These are phyloP conservation scores for Wallacemonas rigidus DNA, from an alignment of 208 protist species.

Conservation along the genomic window DNA sequence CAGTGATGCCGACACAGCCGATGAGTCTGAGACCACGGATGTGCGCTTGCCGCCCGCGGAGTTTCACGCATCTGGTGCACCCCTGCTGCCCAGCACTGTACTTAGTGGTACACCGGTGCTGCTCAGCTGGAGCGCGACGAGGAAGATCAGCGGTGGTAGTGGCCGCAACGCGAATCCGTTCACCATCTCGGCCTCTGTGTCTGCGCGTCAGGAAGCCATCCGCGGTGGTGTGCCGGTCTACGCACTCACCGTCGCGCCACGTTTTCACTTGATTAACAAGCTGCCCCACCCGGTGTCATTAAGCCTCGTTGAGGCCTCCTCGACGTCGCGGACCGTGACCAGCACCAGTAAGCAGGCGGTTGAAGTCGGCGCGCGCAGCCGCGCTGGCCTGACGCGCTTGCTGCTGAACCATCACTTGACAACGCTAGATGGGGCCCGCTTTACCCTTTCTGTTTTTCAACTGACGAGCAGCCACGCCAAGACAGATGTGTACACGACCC, in stretches of 20 bases:
- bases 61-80: neutral
- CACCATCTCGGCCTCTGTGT: constrained; percentile 24
- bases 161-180: neutral
- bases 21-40: neutral
- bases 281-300: constrained; percentile 68
- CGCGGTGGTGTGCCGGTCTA: constrained; percentile 71
- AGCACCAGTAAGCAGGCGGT: constrained; percentile 21
- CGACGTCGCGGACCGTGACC: constrained; percentile 25
- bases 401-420: constrained; percentile 2
- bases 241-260: constrained; percentile 62
- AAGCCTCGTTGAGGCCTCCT: constrained; percentile 28
- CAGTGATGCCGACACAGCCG: neutral
- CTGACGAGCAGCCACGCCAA: neutral
- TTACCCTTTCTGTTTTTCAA: neutral
- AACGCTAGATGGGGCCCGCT: constrained; percentile 2
- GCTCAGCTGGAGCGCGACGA: constrained; percentile 5
- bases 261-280: constrained; percentile 65
- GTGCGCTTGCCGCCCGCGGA: neutral
- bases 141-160: neutral
- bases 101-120: constrained; percentile 7
- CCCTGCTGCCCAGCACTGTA: neutral
- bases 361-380: constrained; percentile 1
- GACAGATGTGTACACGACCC: constrained; percentile 6
- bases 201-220: constrained; percentile 55
- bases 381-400: constrained; percentile 5